These are phyloP conservation scores for Davidsoniella neocaledoniae DNA, from an alignment of 2,329 filamentous ascomycete genomes.

Conservation along the genomic window DNA sequence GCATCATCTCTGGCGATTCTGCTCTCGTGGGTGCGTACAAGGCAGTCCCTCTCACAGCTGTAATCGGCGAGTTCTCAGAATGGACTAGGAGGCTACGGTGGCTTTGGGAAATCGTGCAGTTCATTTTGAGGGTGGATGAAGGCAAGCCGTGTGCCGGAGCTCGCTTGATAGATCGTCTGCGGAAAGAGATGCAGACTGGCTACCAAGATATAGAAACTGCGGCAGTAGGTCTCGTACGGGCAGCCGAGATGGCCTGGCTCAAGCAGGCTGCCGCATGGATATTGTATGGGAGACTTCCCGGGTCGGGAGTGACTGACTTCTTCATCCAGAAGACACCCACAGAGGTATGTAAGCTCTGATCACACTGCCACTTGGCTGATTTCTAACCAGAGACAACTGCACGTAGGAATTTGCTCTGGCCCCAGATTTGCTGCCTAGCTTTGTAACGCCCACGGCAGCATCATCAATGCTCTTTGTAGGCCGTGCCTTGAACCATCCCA, in stretches of 20 bases:
- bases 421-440: slow-evolving; percentile 52
- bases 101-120: slow-evolving; percentile 51
- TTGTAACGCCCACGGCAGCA: slow-evolving; percentile 59
- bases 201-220: slow-evolving; percentile 73
- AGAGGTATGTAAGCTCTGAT: slow-evolving; percentile 11
- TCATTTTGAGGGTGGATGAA: slow-evolving; percentile 11
- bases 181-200: slow-evolving; percentile 66
- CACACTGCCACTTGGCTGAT: background rate
- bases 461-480: slow-evolving; percentile 82
- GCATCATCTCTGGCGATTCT: slow-evolving; percentile 60
- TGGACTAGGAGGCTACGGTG: slow-evolving; percentile 78
- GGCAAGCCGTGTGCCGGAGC: slow-evolving; percentile 42
- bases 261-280: slow-evolving; percentile 84
- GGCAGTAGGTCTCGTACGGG: slow-evolving; percentile 52
- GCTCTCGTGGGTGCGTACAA: slow-evolving; percentile 77
- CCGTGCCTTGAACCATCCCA: slow-evolving; percentile 71
- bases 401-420: slow-evolving; percentile 36
- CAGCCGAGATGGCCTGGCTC: slow-evolving; percentile 82
- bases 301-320: slow-evolving; percentile 53
- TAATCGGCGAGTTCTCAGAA: slow-evolving; percentile 70
- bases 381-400: no score
- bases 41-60: slow-evolving; percentile 75
- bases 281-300: slow-evolving; percentile 68
- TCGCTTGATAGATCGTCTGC: slow-evolving; percentile 58
- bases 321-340: slow-evolving; percentile 44